Evolutionary conservation across 352 stramenopile species (phyloP).

Genomic region (Globisporangium okanoganense): DNA sequence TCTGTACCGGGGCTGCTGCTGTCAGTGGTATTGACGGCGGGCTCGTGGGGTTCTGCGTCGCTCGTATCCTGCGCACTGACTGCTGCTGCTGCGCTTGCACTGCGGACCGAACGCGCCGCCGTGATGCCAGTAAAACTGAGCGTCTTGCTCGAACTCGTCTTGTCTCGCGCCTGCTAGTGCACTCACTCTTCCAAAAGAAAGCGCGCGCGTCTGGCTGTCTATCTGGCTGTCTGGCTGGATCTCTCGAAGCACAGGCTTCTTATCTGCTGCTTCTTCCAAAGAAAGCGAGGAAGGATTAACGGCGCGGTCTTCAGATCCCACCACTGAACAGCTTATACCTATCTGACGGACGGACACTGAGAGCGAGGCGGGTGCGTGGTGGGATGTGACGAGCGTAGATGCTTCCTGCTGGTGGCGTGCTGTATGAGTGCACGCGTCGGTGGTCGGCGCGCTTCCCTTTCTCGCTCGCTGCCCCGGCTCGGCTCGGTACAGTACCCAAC

Average conservation of each 20-base stretch:
- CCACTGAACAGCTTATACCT: not conserved
- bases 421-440: not conserved
- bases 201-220: not conserved
- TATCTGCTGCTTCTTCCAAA: not conserved
- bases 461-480: not conserved
- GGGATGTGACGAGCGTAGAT: not conserved
- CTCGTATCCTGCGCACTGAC: not conserved
- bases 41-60: not conserved
- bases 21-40: constrained; percentile 1
- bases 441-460: not conserved
- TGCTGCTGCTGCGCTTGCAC: constrained; percentile 5
- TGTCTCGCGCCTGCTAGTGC: not conserved
- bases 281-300: not conserved
- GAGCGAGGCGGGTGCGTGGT: not conserved
- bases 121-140: constrained; percentile 11
- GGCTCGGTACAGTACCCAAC: not conserved
- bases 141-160: constrained; percentile 13
- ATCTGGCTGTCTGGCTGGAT: not conserved
- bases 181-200: not conserved
- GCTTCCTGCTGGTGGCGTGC: not conserved
- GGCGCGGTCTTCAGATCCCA: not conserved
- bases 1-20: not conserved
- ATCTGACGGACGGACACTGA: not conserved
- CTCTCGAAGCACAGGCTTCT: not conserved
- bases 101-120: constrained; percentile 5